phyloP scores from a whole-genome alignment of 768 basidiomycete species.

The Calocybe gangraenosa region DNA sequence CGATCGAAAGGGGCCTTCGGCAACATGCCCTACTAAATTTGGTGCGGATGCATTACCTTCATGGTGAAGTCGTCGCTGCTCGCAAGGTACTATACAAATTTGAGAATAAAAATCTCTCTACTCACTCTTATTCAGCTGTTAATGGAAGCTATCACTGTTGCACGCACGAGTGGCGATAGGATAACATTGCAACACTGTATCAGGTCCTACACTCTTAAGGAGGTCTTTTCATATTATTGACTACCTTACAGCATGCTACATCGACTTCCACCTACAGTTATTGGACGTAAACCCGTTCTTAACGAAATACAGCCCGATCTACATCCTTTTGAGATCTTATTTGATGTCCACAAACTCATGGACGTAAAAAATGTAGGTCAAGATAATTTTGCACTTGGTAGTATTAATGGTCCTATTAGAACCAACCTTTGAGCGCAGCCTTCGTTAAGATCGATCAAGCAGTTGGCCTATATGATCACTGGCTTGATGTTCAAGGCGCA shows the following conservation, averaged over 20 bases:
- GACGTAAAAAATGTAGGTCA: constrained; percentile 54
- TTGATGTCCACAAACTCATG: constrained; percentile 74
- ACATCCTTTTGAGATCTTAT: constrained; percentile 72
- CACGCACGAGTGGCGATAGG: constrained; percentile 68
- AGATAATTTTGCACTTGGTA: neutral
- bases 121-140: constrained; percentile 44
- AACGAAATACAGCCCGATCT: constrained; percentile 76
- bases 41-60: constrained; percentile 72
- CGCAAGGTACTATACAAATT: constrained; percentile 45
- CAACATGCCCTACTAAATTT: constrained; percentile 79
- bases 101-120: neutral
- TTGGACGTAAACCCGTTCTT: constrained; percentile 45
- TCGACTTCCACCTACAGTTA: constrained; percentile 55
- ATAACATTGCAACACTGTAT: constrained; percentile 76
- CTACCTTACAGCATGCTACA: constrained; percentile 53
- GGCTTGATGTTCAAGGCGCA: constrained; percentile 55
- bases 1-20: constrained; percentile 55
- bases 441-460: constrained; percentile 69
- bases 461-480: constrained; percentile 65
- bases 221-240: neutral
- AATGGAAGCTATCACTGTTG: constrained; percentile 73
- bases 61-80: constrained; percentile 64
- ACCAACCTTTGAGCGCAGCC: constrained; percentile 64
- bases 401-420: constrained; percentile 31
- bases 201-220: constrained; percentile 37